Base-by-base conservation (phyloP, 306 rosid genomes). In the Rosa lucieae region DNA sequence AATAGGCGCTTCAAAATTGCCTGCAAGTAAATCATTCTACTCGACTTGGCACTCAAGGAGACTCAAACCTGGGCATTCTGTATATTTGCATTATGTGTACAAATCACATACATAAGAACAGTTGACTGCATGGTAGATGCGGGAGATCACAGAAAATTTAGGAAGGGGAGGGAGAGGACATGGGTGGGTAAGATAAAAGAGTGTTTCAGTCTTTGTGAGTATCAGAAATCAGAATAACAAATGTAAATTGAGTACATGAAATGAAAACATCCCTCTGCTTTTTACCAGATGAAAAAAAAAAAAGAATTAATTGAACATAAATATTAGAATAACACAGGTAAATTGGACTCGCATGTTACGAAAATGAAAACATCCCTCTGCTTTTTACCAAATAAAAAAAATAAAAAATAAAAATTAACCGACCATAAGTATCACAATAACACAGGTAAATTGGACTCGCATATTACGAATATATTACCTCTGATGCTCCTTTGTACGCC, bases 401-500 rank as follows among this genome's bases (percentile, higher is more conserved):
- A n/a, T 5, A n/a, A 29, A 29, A 29, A 29, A 29, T 53, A 20
- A 18, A 18, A 53, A 53, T 53, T 2, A 59, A 21, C 5, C 23
- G 6, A 23, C 10, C 66, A 59, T 1, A 21, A 62, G 67, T 55
- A 39, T 20, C 12, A 23, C 46, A 53, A 58, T 21, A 20, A 39
- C 68, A 75, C 5, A 10, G 8, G 46, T 59, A 40, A 37, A 74
- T 58, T 55, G 32, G 5, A 70, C 43, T 5, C 14, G 10, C 55
- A 65, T 8, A 39, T 17, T 15, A 29, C 32, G 67, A 40, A 44
- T 40, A 13, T 35, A 14, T 86, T 78, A 93, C 99, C 88, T 90
- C 63, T 84, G 88, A 81, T 93, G 90, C 79, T 90, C 97, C 79
- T 90, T 93, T 29, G 98, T 88, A 56, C 99, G 99, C 83, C 88